Conservation (phyloP, 2,329 filamentous ascomycete species). For the Leptoxyphium fumago region DNA sequence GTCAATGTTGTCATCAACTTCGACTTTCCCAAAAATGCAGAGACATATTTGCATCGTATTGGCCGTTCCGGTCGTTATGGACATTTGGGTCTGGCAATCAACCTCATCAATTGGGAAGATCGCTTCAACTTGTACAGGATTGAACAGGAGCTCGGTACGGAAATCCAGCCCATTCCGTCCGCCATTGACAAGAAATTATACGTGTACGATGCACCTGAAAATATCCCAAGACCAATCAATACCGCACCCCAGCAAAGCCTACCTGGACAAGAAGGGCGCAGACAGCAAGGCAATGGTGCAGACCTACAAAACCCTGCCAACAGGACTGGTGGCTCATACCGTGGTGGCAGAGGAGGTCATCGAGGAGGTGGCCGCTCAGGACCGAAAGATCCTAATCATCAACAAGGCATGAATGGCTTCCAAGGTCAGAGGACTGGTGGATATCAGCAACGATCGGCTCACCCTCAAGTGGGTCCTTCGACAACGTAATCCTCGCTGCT, state of each 20-base stretch:
- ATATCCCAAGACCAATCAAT: constrained; percentile 69
- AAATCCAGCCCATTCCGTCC: constrained; percentile 90
- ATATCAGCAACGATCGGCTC: constrained; percentile 13
- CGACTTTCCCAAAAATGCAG: constrained; percentile 97
- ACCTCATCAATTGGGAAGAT: constrained; percentile 99
- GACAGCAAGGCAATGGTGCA: constrained; percentile 20
- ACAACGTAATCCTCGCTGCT: constrained; percentile 3
- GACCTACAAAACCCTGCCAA: constrained; percentile 21
- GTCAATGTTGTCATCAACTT: constrained; percentile 99
- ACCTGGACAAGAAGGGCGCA: constrained; percentile 11
- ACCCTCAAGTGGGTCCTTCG: constrained; percentile 14
- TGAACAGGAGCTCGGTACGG: constrained; percentile 89
- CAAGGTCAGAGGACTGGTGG: constrained; percentile 17
- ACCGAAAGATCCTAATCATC: constrained; percentile 16
- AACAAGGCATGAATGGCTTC: constrained; percentile 16
- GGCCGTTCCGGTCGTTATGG: constrained; percentile 95
- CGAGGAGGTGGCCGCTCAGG: constrained; percentile 16
- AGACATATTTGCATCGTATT: constrained; percentile 96
- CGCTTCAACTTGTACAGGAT: constrained; percentile 98
- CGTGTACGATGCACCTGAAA: constrained; percentile 93
- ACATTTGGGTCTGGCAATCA: constrained; percentile 93
- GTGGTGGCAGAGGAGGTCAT: constrained; percentile 16
- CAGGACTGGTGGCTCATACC: constrained; percentile 16
- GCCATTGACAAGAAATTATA: constrained; percentile 96
- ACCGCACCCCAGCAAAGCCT: constrained; percentile 26